Base-by-base conservation (phyloP, 177 flowering plant species). In the Vitis hybrid region DNA sequence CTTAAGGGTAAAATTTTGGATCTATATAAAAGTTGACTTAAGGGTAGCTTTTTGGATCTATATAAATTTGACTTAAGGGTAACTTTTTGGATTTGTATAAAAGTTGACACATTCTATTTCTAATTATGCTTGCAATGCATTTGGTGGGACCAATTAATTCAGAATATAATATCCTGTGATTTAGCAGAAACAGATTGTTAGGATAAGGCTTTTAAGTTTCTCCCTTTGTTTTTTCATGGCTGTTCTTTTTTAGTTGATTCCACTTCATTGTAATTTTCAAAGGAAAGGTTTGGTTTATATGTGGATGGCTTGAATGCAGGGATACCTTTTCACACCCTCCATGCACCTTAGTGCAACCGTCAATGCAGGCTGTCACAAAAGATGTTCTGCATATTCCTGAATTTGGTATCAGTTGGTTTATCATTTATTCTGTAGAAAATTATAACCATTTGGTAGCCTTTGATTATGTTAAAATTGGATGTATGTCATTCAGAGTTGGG, bases 241-340 rank as follows among this genome's bases (percentile, higher is more conserved):
- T 10, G 6, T 65, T 50, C 18, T 20, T 6, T 1, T 22, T n/a
- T 9, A 55, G 49, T 31, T 55, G 53, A 58, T 13, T 49, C 65
- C 26, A 61, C 51, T 12, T 62, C 16, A 55, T 29, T 51, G 12
- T 26, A 29, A 14, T 2, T 8, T 13, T 19, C 59, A 57, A 59
- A 59, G 22, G 22, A 59, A 16, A 50, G 31, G 10, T 49, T 60
- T 67, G 34, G 45, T 71, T 26, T 39, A 16, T 55, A 61, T 22
- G 39, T 65, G 64, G 16, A 60, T 72, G 50, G 45, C 71, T 60
- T 16, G 45, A 76, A 70, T 87, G 83, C 88, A 95, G 99, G 85
- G 98, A 95, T 79, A 89, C 93, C 26, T 95, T 91, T 82, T 86
- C 92, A n/a, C 96, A 76, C 61, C 97, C 99, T 78, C 99, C 96